These are phyloP conservation scores for Pythium sukuiense DNA, from an alignment of 352 stramenopile species.

Conservation along the genomic window DNA sequence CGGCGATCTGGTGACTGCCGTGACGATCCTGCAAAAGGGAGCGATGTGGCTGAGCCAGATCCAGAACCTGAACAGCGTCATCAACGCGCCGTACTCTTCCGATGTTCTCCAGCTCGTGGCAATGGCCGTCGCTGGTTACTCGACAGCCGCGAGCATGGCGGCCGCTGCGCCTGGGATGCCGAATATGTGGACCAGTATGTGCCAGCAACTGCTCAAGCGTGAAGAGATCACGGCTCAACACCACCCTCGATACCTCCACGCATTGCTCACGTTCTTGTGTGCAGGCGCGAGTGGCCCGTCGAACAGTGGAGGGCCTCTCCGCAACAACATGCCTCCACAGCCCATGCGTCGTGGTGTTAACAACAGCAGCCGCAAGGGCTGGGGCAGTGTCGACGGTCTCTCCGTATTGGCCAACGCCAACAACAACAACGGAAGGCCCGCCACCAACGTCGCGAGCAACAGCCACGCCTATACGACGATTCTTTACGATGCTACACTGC, in stretches of 20 bases:
- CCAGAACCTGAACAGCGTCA: slow-evolving; percentile 37
- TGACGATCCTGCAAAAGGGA: slow-evolving; percentile 69
- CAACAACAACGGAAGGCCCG: neutral
- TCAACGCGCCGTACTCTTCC: slow-evolving; percentile 43
- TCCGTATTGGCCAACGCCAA: slow-evolving; percentile 31
- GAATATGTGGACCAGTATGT: slow-evolving; percentile 78
- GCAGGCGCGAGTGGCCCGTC: slow-evolving; percentile 28
- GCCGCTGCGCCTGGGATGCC: slow-evolving; percentile 36
- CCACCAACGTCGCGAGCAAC: slow-evolving; percentile 12
- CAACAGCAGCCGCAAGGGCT: slow-evolving; percentile 39
- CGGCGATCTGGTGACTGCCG: slow-evolving; percentile 68
- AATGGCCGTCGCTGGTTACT: slow-evolving; percentile 86
- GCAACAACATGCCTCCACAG: slow-evolving; percentile 27
- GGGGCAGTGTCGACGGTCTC: slow-evolving; percentile 65
- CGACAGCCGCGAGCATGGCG: slow-evolving; percentile 34
- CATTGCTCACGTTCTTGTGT: slow-evolving; percentile 76
- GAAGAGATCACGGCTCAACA: slow-evolving; percentile 65
- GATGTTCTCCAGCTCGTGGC: slow-evolving; percentile 88
- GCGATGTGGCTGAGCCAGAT: slow-evolving; percentile 64
- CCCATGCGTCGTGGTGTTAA: slow-evolving; percentile 26
- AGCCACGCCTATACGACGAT: slow-evolving; percentile 67
- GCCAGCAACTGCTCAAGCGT: slow-evolving; percentile 72
- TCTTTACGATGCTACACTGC: slow-evolving; percentile 84
- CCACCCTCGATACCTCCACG: slow-evolving; percentile 79
- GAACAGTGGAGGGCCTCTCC: slow-evolving; percentile 27